Conservation (phyloP, 2,329 filamentous ascomycete genomes). For the Talaromyces albobiverticillius region DNA sequence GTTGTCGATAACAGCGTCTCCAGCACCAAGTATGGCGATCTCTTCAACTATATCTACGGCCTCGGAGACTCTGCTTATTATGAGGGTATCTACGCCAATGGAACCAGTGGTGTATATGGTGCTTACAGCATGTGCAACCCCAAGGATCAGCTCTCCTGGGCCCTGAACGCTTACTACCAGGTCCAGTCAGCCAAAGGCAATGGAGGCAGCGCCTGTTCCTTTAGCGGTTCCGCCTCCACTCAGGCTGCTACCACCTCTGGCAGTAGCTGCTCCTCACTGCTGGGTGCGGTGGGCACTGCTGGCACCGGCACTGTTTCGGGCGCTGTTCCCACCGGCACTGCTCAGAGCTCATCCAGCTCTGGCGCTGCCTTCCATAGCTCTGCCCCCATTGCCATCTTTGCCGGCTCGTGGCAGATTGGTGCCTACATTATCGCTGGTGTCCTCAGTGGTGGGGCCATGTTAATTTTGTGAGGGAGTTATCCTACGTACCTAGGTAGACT, state of each 20-base stretch:
- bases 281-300: conserved; percentile 38
- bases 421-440: conserved; percentile 44
- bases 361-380: conserved; percentile 29
- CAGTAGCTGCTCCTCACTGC: conserved; percentile 33
- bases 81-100: conserved; percentile 38
- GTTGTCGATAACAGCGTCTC: conserved; percentile 59
- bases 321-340: conserved; percentile 38
- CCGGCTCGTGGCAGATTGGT: conserved; percentile 41
- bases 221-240: conserved; percentile 39
- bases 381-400: conserved; percentile 33
- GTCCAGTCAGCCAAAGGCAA: conserved; percentile 33
- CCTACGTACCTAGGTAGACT: too few species aligned
- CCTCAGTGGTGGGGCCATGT: conserved; percentile 45
- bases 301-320: conserved; percentile 40
- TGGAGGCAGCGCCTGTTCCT: conserved; percentile 42
- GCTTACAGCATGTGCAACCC: conserved; percentile 48
- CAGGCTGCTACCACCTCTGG: conserved; percentile 30
- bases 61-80: conserved; percentile 27
- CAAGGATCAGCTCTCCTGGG: conserved; percentile 46
- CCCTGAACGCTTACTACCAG: conserved; percentile 47
- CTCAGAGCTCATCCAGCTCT: conserved; percentile 34
- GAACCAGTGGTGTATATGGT: conserved; percentile 42
- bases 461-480: conserved; percentile 49
- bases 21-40: conserved; percentile 58
- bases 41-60: conserved; percentile 61